Evolutionary conservation across 352 stramenopile genomes (phyloP), one percentile per base, ranked within the genome.

Genomic region (Globisporangium nodosum): DNA sequence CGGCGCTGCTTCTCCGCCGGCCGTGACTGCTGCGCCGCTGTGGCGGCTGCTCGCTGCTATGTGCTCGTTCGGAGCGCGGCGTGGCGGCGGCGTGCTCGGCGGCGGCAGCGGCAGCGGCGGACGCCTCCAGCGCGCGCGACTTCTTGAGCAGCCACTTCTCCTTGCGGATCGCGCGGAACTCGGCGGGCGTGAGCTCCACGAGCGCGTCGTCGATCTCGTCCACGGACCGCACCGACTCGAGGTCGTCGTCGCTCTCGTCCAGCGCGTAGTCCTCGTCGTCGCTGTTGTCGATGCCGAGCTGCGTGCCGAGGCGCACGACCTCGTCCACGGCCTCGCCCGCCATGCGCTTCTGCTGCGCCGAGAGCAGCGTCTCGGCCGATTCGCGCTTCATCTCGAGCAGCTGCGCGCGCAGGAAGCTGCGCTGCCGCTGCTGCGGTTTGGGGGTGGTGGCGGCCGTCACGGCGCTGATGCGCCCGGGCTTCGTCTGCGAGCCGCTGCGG

Each of bases 351-450:
- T 79, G 68, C 43, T 69, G 68, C 9, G 51, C 53, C 12, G 64
- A 58, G 40, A 73, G 58, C 39, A 90, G 52, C 48, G 75, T 69
- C 48, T 88, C 81, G 8, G 76, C 74, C 33, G 78, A 88, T 51
- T 87, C 73, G 33, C 75, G 69, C 73, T 90, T 90, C 81, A 90
- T 90, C 66, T 90, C 81, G 40, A 85, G 64, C 18, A 90, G 65
- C 58, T 90, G 78, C 48, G 78, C 71, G 13, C 78, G 74, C 48
- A 90, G 37, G 40, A 88, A 90, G 53, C 78, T 90, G 46, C 74
- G 68, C 69, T 90, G 81, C 0, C 75, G 63, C 73, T 84, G 69
- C 51, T 84, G 69, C 51, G 78, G 70, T 30, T 73, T 78, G 16
- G 67, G 12, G 55, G 0, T 56, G 66, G 8, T 55, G 43, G 51